Base-by-base conservation (phyloP, 2,329 filamentous ascomycete genomes). In the Drechslerella dactyloides region DNA sequence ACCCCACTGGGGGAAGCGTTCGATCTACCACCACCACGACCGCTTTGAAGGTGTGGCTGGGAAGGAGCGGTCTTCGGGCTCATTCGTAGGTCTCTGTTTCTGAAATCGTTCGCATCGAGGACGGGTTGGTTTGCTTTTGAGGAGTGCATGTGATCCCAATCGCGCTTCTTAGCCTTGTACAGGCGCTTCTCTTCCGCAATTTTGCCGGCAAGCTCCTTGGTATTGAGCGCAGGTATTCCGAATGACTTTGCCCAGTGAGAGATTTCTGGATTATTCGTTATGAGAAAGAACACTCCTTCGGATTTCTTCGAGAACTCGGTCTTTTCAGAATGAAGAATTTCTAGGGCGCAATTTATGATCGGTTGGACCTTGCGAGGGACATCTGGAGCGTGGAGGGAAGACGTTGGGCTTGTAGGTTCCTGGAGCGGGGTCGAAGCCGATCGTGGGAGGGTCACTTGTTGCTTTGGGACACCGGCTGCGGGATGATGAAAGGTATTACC, bases 241-340 rank as follows among this genome's bases (percentile, higher is more conserved):
- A 75, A 77, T 1, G 73, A 73, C 51, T 65, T 70, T 3, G 76
- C 76, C 76, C 76, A 77, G 24, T 74, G 68, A 0, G 72, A 54
- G 0, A 76, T 73, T 33, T 69, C 74, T 2, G 75, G 74, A 30
- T 76, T 75, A 30, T 77, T 77, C 3, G 76, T 77, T 17, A 77
- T 73, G 5, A 77, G 58, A 19, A 75, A 63, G 40, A 66, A 65
- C 10, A 74, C 73, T 2, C 76, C 74, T 24, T 73, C 73, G 13
- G 57, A 59, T 4, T 74, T 70, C 44, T 70, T 42, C 33, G 33
- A 42, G 13, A 48, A 40, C 59, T 59, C 46, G 46, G 52, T 44
- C 61, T 68, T 64, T 54, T 69, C 51, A 61, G 73, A 48, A 48
- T 58, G 61, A n/a, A 60, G 72, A 19, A 64, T 73, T 40, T 74